Base-by-base conservation (phyloP, 2,329 filamentous ascomycete genomes). In the Diaporthe caulivora region DNA sequence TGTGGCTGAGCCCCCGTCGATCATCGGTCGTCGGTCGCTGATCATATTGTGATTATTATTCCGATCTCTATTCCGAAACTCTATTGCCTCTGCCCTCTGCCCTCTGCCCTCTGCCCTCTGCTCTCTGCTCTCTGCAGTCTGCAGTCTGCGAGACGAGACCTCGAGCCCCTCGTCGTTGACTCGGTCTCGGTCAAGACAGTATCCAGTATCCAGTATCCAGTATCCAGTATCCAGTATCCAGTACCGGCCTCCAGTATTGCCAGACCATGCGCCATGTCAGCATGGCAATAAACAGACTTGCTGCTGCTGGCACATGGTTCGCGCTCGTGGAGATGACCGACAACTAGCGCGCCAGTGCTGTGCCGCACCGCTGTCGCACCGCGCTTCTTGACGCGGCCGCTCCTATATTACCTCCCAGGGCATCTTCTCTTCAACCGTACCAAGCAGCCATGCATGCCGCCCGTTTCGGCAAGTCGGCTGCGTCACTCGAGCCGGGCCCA, bases 311-410 rank as follows among this genome's bases (percentile, higher is more conserved):
- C 58, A 13, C 42, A 31, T 18, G 26, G 31, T 70, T 34, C 53
- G 44, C 67, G 29, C 44, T 44, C 55, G 21, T 37, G 68, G 55
- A 37, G 17, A 70, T 53, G 55, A 34, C 68, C 34, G 42, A 57
- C 31, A 42, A 6, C 42, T 31, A 44, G n/a, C 69, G 69, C 69
- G 69, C 37, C 69, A 71, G 69, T 71, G 69, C 69, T 71, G 69
- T 71, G 55, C 69, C 69, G 55, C 55, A 60, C 15, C 34, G 55
- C 69, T 71, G 55, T 55, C 69, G 55, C 55, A 60, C 15, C 34
- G 55, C 69, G 55, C 69, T 71, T 71, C 69, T 54, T 62, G 18
- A 53, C 69, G 44, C 69, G 62, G 47, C 31, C 47, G 11, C 34
- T 60, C 31, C 37, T 47, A 44, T 17, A 53, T 17, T 18, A 53